Evolutionary conservation across 805 yeast genomes (phyloP).

Genomic region (Candida ulmi): DNA sequence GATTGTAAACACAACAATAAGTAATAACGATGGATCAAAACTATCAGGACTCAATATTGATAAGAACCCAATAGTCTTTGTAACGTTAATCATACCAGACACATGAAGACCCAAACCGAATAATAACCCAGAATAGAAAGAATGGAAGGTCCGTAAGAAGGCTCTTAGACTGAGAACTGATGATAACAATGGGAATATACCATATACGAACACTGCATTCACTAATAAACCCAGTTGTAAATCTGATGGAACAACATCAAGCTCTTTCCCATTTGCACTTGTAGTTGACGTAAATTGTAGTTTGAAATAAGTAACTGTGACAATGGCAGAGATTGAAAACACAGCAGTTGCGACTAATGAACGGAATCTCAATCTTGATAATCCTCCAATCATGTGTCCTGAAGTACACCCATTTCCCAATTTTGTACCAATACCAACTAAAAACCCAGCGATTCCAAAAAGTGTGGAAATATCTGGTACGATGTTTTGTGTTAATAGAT

Average conservation of each 20-base stretch:
- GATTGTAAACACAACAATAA: slow-evolving; percentile 39
- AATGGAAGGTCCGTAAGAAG: slow-evolving; percentile 5
- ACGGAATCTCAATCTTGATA: slow-evolving; percentile 40
- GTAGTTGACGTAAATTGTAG: too few relatives aligned
- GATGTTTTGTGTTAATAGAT: slow-evolving; percentile 1
- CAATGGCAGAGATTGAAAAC: slow-evolving; percentile 32
- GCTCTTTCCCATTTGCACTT: too few relatives aligned
- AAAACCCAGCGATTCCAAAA: slow-evolving; percentile 28
- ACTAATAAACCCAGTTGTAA: neutral
- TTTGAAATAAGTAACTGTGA: slow-evolving; percentile 5
- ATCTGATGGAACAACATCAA: slow-evolving; percentile 2
- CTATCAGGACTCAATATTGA: slow-evolving; percentile 28
- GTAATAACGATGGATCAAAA: slow-evolving; percentile 42
- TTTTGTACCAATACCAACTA: slow-evolving; percentile 44
- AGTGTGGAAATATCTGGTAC: neutral
- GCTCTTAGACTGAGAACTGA: neutral
- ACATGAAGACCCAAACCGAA: slow-evolving; percentile 43
- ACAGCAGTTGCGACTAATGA: slow-evolving; percentile 39
- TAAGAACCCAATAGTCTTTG: slow-evolving; percentile 41
- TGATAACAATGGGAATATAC: neutral
- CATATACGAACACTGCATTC: slow-evolving; percentile 2
- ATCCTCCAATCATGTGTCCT: slow-evolving; percentile 48
- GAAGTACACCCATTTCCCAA: slow-evolving; percentile 49
- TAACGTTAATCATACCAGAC: slow-evolving; percentile 41
- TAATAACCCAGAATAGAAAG: slow-evolving; percentile 25